A percentile compares a stretch with the other conserved stretches of the same genome.
Evolutionary conservation across 2,329 filamentous ascomycete species (phyloP).

Genomic region (Trichoderma aggressivum): DNA sequence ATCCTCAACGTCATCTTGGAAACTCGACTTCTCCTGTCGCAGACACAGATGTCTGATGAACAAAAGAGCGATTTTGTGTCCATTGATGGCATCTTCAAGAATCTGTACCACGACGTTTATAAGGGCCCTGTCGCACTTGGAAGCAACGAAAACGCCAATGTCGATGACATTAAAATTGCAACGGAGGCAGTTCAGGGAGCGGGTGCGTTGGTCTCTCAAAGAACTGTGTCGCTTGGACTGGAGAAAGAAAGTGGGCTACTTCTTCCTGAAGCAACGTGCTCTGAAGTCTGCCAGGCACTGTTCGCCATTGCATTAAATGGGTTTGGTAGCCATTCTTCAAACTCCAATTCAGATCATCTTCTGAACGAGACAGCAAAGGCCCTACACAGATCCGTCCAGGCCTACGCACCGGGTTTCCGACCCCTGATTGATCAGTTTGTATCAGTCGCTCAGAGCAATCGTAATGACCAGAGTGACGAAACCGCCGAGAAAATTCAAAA

Average conservation of each 20-base stretch:
- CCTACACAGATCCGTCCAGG: conserved; percentile 37
- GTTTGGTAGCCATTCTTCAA: conserved; percentile 23
- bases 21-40: conserved; percentile 41
- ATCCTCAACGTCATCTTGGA: conserved; percentile 51
- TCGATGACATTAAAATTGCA: conserved; percentile 41
- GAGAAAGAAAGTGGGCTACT: conserved; percentile 27
- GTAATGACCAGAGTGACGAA: conserved; percentile 22
- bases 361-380: conserved; percentile 42
- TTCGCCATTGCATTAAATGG: conserved; percentile 31
- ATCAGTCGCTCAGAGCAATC: conserved; percentile 27
- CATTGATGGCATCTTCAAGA: conserved; percentile 37
- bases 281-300: conserved; percentile 37
- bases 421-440: conserved; percentile 32
- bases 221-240: neutral
- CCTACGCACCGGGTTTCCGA: conserved; percentile 36
- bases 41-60: conserved; percentile 31
- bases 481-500: conserved; percentile 31
- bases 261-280: conserved; percentile 34
- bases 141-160: conserved; percentile 28
- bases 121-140: conserved; percentile 34
- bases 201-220: conserved; percentile 44
- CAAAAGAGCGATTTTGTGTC: conserved; percentile 38
- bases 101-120: conserved; percentile 45
- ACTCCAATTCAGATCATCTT: conserved; percentile 33
- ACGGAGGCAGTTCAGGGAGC: conserved; percentile 46